Percentiles rank a stretch among this genome's conserved stretches.
These are phyloP conservation scores for Alternaria hordeiaustralica DNA, from an alignment of 2,329 filamentous ascomycete species.

Conservation along the genomic window DNA sequence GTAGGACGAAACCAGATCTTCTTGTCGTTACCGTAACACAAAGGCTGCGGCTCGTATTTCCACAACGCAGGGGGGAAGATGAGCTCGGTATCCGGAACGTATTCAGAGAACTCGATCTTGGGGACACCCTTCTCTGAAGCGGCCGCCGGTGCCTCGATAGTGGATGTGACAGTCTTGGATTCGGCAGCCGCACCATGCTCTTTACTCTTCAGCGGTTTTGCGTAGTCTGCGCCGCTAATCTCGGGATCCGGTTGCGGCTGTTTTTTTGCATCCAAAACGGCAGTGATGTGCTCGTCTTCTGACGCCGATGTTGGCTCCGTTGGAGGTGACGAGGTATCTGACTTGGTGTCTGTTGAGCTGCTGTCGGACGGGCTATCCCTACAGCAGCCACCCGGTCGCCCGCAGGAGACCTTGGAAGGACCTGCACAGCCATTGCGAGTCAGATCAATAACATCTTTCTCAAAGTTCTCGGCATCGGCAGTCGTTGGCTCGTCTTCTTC, in stretches of 20 bases:
- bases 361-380: constrained; percentile 41
- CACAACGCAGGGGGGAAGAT: constrained; percentile 88
- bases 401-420: constrained; percentile 40
- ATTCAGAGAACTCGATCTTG: constrained; percentile 83
- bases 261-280: constrained; percentile 30
- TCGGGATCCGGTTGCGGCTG: constrained; percentile 26
- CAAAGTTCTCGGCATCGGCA: constrained; percentile 26
- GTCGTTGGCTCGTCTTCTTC: constrained; percentile 61
- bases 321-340: constrained; percentile 33
- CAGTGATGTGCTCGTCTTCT: constrained; percentile 38
- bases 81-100: constrained; percentile 86
- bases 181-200: constrained; percentile 46
- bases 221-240: constrained; percentile 42
- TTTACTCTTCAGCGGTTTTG: constrained; percentile 45
- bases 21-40: constrained; percentile 89
- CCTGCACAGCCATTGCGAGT: constrained; percentile 32
- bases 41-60: constrained; percentile 77
- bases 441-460: constrained; percentile 35
- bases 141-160: constrained; percentile 48
- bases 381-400: constrained; percentile 48
- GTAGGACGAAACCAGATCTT: constrained; percentile 93
- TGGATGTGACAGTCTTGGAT: constrained; percentile 57
- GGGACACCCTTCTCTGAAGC: constrained; percentile 58
- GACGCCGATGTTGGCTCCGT: constrained; percentile 36
- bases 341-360: constrained; percentile 38